Evolutionary conservation across 2,329 filamentous ascomycete genomes (phyloP).

Genomic region (Alternaria consortialis): DNA sequence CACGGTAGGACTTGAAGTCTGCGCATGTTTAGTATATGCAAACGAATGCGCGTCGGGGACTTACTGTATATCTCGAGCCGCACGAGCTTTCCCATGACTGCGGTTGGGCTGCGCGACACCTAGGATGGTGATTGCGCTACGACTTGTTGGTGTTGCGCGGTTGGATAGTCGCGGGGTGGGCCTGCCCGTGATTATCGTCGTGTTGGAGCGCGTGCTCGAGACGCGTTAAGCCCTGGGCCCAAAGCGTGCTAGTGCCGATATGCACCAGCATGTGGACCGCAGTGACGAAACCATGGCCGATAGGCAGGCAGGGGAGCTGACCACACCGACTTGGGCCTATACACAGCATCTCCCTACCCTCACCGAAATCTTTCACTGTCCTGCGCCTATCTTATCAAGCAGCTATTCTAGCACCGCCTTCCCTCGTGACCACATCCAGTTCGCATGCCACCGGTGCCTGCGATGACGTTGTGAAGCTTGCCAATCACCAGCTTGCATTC

Average conservation of each 20-base stretch:
- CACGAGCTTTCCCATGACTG: conserved; percentile 89
- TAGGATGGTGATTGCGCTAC: conserved; percentile 19
- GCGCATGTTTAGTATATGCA: conserved; percentile 25
- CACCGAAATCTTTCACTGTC: background rate
- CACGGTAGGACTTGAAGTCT: conserved; percentile 99
- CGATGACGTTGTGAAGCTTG: conserved; percentile 33
- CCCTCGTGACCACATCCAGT: conserved; percentile 18
- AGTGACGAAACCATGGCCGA: conserved; percentile 34
- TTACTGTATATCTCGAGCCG: conserved; percentile 92
- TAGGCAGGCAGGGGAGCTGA: background rate
- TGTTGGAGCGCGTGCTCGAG: conserved; percentile 14
- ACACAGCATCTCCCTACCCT: background rate
- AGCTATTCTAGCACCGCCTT: background rate
- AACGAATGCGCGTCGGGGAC: conserved; percentile 39
- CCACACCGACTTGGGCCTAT: background rate
- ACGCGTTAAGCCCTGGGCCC: conserved; percentile 21
- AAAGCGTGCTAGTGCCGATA: conserved; percentile 24
- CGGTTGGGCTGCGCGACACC: conserved; percentile 27
- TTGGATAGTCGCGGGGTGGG: conserved; percentile 12
- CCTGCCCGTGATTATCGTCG: conserved; percentile 9
- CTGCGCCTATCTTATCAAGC: background rate
- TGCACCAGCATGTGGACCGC: conserved; percentile 19
- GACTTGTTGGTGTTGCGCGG: conserved; percentile 9
- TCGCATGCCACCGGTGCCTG: conserved; percentile 10
- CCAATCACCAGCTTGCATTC: conserved; percentile 43